These are phyloP conservation scores for Anisogramma anomala DNA, from an alignment of 2,329 filamentous ascomycete genomes.

Conservation along the genomic window DNA sequence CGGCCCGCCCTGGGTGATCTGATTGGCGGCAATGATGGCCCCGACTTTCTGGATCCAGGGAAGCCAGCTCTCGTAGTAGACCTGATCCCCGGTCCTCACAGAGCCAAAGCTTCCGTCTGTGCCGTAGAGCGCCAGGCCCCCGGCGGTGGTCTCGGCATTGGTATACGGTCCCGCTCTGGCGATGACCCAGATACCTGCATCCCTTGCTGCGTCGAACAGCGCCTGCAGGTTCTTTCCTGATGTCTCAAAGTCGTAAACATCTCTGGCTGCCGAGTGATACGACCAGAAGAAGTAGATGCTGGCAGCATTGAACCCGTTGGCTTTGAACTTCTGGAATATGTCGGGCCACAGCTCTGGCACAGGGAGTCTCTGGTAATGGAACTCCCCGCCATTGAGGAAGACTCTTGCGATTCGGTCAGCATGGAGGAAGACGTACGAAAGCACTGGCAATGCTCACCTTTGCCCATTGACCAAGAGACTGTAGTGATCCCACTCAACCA, in stretches of 20 bases:
- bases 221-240: slow-evolving; percentile 38
- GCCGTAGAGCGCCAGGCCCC: slow-evolving; percentile 32
- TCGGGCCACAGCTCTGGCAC: slow-evolving; percentile 42
- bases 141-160: slow-evolving; percentile 35
- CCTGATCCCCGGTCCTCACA: slow-evolving; percentile 29
- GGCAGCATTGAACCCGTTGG: slow-evolving; percentile 41
- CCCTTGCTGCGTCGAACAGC: slow-evolving; percentile 38
- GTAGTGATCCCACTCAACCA: slow-evolving; percentile 41
- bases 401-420: slow-evolving; percentile 8
- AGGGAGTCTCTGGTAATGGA: slow-evolving; percentile 41
- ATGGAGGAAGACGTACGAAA: slow-evolving; percentile 21
- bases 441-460: slow-evolving; percentile 21
- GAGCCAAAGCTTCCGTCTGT: slow-evolving; percentile 31
- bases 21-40: slow-evolving; percentile 37
- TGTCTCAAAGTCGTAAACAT: slow-evolving; percentile 37
- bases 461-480: slow-evolving; percentile 36
- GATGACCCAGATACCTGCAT: slow-evolving; percentile 40
- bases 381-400: slow-evolving; percentile 31
- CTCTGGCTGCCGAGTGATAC: slow-evolving; percentile 33
- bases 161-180: slow-evolving; percentile 30
- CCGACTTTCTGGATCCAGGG: slow-evolving; percentile 37
- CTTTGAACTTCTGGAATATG: slow-evolving; percentile 42
- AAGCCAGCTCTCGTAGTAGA: slow-evolving; percentile 33
- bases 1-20: slow-evolving; percentile 40
- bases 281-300: slow-evolving; percentile 40